phyloP scores from a whole-genome alignment of 257 asterid genomes.

The Lithospermum erythrorhizon region DNA sequence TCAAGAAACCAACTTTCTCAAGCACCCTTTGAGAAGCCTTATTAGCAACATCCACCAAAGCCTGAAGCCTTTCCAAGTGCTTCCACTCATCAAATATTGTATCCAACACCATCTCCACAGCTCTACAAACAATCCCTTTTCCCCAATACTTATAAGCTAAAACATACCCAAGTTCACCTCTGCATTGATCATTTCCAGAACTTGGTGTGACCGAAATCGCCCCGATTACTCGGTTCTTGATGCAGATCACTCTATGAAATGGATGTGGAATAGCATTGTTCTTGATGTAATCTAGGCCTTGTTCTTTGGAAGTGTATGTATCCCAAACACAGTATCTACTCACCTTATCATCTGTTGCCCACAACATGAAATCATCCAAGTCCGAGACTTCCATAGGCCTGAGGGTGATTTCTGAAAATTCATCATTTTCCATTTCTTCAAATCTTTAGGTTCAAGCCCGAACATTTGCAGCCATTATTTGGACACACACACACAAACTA shows the following conservation, averaged over 20 bases:
- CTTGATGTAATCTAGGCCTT: constrained; percentile 17
- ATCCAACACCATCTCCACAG: constrained; percentile 26
- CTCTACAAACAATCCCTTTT: constrained; percentile 34
- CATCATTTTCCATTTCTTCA: constrained; percentile 1
- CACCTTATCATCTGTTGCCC: constrained; percentile 49
- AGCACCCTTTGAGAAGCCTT: constrained; percentile 41
- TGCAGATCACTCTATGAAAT: constrained; percentile 32
- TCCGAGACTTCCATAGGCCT: constrained; percentile 27
- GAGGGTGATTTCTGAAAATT: constrained; percentile 18
- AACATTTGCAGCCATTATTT: too few relatives aligned
- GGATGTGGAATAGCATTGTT: constrained; percentile 30
- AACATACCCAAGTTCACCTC: constrained; percentile 39
- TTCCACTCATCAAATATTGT: constrained; percentile 30
- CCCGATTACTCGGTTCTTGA: constrained; percentile 28
- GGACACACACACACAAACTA: too few relatives aligned
- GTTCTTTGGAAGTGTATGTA: constrained; percentile 30
- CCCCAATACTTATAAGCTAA: constrained; percentile 43
- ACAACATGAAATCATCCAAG: constrained; percentile 45
- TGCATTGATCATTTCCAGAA: constrained; percentile 21
- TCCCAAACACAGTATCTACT: constrained; percentile 39
- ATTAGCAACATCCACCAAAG: constrained; percentile 31
- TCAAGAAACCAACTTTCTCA: constrained; percentile 34
- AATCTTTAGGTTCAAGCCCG: too few relatives aligned
- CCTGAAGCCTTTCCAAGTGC: constrained; percentile 34
- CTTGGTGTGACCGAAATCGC: constrained; percentile 40